These are phyloP conservation scores for Wallacemonas sp. DNA, from an alignment of 208 protist genomes.

Conservation along the genomic window DNA sequence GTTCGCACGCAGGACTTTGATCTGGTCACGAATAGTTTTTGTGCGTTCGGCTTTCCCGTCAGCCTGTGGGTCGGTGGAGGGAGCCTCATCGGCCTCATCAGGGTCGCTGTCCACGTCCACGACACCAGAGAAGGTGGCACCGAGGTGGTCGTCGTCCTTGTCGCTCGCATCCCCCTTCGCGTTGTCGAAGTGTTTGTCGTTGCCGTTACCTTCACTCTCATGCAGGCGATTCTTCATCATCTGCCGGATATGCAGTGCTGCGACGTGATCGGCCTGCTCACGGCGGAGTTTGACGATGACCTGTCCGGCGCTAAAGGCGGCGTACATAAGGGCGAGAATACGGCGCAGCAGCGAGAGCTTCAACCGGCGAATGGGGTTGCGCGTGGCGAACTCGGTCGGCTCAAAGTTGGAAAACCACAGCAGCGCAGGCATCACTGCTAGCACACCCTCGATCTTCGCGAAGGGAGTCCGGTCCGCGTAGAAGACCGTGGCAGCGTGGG, in stretches of 20 bases:
- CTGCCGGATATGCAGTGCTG: conserved; percentile 15
- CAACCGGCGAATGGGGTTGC: conserved; percentile 31
- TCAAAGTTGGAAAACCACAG: conserved; percentile 41
- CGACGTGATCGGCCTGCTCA: conserved; percentile 18
- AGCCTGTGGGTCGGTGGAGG: too few relatives aligned
- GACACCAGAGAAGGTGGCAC: not conserved
- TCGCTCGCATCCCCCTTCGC: not conserved
- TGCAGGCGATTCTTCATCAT: not conserved
- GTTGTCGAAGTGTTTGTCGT: not conserved
- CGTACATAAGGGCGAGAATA: conserved; percentile 33
- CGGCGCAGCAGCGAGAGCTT: conserved; percentile 35
- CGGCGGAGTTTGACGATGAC: conserved; percentile 16
- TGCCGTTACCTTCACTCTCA: not conserved
- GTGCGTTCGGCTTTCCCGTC: too few relatives aligned
- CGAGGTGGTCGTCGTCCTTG: not conserved
- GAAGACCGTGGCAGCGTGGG: conserved; percentile 25
- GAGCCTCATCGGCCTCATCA: too few relatives aligned
- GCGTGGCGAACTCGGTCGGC: conserved; percentile 24
- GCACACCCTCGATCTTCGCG: conserved; percentile 24
- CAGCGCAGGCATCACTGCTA: conserved; percentile 25
- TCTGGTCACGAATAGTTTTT: too few relatives aligned
- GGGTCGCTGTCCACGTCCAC: not conserved
- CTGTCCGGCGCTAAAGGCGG: conserved; percentile 23
- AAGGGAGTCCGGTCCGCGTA: conserved; percentile 26
- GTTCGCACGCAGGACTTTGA: conserved; percentile 19